Evolutionary conservation across 2,329 filamentous ascomycete genomes (phyloP), one percentile per base, ranked within the genome.

Genomic region (Talaromyces pinophilus): DNA sequence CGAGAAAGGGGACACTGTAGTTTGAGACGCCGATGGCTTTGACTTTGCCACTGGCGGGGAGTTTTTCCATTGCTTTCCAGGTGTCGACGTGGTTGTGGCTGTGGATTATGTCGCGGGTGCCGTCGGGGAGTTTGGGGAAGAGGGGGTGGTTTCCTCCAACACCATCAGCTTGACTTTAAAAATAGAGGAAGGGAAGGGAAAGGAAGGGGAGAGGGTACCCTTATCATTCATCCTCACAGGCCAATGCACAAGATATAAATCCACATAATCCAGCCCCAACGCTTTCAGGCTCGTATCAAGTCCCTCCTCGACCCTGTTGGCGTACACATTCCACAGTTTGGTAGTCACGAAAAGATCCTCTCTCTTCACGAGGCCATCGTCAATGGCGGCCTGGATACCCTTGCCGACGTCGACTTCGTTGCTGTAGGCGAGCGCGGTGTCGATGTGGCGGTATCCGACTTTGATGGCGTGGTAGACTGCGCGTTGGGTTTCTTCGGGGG

Each of bases 61-160:
- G 70, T 61, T 79, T 77, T 67, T 83, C 81, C 80, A 83, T 82
- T 3, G 82, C 83, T 70, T 80, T 82, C 74, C 82, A 86, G 5
- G 83, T 85, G 76, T 80, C 62, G 25, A 13, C 13, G n/a, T 94
- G 91, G 71, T 87, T 88, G 83, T 89, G 88, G 70, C 82, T 83
- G 72, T 79, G 84, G 74, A 90, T 83, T 64, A 95, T 86, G 77
- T 96, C 92, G 69, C 92, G 88, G 55, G 84, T 85, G 69, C 92
- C 92, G 75, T 94, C 89, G 15, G 87, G 81, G 62, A 87, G 86
- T 77, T 88, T 92, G 71, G 92, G 92, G 80, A 94, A 92, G 68
- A 78, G 67, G 61, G 72, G 73, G 70, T 79, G 77, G 69, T 75
- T 79, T 30, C 78, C 57, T 48, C 73, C 75, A 19, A 33, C 6